Percentiles rank a stretch among this genome's conserved stretches.
phyloP scores from a whole-genome alignment of 1,139 yeast genomes.

The Kurtzmaniella quercitrusa region DNA sequence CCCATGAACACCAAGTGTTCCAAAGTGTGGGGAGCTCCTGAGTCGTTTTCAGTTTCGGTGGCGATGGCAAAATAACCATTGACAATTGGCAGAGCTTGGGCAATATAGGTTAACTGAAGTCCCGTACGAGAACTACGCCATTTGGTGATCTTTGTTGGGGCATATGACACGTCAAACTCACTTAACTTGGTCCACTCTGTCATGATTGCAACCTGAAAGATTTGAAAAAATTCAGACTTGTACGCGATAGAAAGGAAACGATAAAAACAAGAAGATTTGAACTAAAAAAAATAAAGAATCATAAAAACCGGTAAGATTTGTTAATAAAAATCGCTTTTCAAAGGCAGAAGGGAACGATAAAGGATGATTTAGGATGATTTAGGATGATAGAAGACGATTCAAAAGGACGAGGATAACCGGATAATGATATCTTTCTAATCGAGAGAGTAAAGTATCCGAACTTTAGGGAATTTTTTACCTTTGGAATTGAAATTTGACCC shows the following conservation, averaged over 20 bases:
- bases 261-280: neutral
- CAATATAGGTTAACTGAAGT: slow-evolving; percentile 69
- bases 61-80: slow-evolving; percentile 94
- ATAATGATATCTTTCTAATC: too few species aligned
- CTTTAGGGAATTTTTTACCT: too few species aligned
- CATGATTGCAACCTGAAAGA: slow-evolving; percentile 3
- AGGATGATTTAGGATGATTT: too few species aligned
- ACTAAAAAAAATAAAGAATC: too few species aligned
- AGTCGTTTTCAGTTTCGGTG: slow-evolving; percentile 80
- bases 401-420: too few species aligned
- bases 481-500: too few species aligned
- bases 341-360: too few species aligned
- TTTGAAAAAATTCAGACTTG: neutral
- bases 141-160: slow-evolving; percentile 60
- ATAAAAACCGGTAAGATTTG: too few species aligned
- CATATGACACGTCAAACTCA: slow-evolving; percentile 56
- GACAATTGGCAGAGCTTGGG: slow-evolving; percentile 85
- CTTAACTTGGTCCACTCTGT: slow-evolving; percentile 40
- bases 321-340: too few species aligned
- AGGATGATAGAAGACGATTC: too few species aligned
- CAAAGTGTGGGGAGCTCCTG: slow-evolving; percentile 93
- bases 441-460: too few species aligned
- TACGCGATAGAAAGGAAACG: neutral
- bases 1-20: slow-evolving; percentile 97
- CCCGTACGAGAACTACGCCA: slow-evolving; percentile 81